Evolutionary conservation across 2,329 filamentous ascomycete species (phyloP), one percentile per base, ranked within the genome.

Genomic region (Fusarium euwallaceae): DNA sequence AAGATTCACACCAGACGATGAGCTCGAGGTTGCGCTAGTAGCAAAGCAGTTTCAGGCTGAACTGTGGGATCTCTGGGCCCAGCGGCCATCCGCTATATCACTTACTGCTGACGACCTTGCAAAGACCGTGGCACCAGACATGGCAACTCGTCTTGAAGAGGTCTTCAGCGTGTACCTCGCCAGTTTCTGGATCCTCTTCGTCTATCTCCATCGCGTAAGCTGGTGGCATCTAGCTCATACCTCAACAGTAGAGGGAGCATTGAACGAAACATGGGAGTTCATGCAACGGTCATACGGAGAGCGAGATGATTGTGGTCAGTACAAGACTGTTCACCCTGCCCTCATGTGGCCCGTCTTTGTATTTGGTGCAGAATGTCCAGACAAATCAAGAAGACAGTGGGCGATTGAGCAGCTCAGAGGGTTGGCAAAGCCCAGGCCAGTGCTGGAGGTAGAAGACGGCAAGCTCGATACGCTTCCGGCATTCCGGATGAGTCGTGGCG

Each of bases 291-390:
- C 56, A 20, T 67, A 59, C 29, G 53, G 59, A 27, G 64, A 70
- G 34, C 51, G 16, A n/a, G 51, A 51, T 32, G 41, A 45, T 27
- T 56, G 41, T 24, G 39, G 59, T 8, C 51, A 64, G 61, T 32
- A 59, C 20, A 67, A 58, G 41, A 56, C 63, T 29, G 60, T 70
- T 3, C 68, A 67, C 32, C 64, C 64, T 20, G 51, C 58, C 22
- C 59, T 70, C 34, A 70, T 70, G 68, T 70, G 68, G 68, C 64
- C 64, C 8, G 24, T 60, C 37, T 67, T 70, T 55, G 41, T 70
- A 17, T 67, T 67, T 43, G 68, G 63, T 8, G 22, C 39, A 2
- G 64, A 70, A 41, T 51, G 37, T 20, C n/a, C 41, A 6, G 64
- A 67, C 36, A 32, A 43, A 41, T 22, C 24, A 9, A 66, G 45